Conservation (phyloP, 305 asterid species). For the Fraxinus paxiana region DNA sequence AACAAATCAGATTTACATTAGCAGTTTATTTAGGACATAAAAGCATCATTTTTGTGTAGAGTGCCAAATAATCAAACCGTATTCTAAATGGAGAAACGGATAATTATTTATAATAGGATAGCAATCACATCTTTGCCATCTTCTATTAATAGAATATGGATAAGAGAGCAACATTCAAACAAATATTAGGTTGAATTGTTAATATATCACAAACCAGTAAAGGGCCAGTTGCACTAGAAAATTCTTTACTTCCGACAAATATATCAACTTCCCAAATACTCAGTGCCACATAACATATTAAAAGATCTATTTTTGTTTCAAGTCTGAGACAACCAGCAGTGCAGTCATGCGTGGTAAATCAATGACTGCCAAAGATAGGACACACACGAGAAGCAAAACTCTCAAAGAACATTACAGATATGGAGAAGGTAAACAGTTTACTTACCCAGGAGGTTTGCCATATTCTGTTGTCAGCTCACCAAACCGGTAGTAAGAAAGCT, state of each 20-base stretch:
- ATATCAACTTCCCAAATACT: neutral
- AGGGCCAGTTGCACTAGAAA: neutral
- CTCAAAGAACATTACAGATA: neutral
- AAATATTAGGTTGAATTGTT: neutral
- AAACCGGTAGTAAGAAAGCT: constrained; percentile 85
- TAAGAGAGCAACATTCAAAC: neutral
- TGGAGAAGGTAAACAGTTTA: constrained; percentile 9
- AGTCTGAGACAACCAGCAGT: neutral
- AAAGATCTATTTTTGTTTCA: neutral
- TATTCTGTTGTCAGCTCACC: constrained; percentile 94
- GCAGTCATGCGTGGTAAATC: neutral
- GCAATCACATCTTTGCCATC: neutral
- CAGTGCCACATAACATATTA: neutral
- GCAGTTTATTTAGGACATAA: neutral
- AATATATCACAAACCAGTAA: neutral
- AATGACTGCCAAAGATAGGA: neutral
- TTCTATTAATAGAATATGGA: neutral
- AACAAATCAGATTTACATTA: constrained; percentile 10
- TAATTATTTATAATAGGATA: neutral
- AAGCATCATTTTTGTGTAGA: neutral
- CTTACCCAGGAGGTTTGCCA: constrained; percentile 96
- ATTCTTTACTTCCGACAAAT: neutral
- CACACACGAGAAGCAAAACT: neutral
- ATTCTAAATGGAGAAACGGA: neutral
- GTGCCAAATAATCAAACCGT: neutral